Evolutionary conservation across 2,329 filamentous ascomycete species (phyloP).

Genomic region (Pyrenochaeta sp.): DNA sequence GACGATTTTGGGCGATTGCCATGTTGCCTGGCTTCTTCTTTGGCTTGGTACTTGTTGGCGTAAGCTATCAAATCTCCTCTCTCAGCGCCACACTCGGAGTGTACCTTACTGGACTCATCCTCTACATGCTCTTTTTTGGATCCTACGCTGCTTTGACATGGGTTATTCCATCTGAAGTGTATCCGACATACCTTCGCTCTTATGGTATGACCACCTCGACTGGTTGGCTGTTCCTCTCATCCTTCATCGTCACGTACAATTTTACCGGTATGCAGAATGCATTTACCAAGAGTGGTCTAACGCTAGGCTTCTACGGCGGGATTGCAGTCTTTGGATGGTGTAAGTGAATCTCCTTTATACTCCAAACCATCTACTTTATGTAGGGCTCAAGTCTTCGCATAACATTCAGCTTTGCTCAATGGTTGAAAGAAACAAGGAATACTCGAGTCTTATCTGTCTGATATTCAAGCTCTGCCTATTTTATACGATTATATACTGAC

Average conservation of each 20-base stretch:
- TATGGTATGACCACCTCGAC: constrained; percentile 79
- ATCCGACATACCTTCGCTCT: constrained; percentile 74
- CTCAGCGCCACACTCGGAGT: constrained; percentile 61
- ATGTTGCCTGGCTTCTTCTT: constrained; percentile 78
- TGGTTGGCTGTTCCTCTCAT: constrained; percentile 73
- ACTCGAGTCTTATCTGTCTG: no score
- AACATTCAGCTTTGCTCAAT: no score
- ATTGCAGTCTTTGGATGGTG: constrained; percentile 75
- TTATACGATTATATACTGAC: no score
- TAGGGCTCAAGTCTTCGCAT: constrained; percentile 51
- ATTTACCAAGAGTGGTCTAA: constrained; percentile 72
- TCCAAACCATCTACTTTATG: constrained; percentile 73
- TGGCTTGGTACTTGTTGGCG: constrained; percentile 72
- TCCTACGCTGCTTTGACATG: constrained; percentile 47
- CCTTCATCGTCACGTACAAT: constrained; percentile 79
- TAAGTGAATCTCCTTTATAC: constrained; percentile 79
- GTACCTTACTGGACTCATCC: constrained; percentile 72
- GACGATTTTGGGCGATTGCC: constrained; percentile 76
- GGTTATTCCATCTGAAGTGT: constrained; percentile 69
- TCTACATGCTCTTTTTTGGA: constrained; percentile 49
- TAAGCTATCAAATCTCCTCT: constrained; percentile 66
- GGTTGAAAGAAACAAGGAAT: no score
- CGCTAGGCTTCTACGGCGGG: constrained; percentile 77
- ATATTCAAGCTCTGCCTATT: no score
- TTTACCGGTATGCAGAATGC: constrained; percentile 73